These are phyloP conservation scores for Babesia bovis DNA, from an alignment of 169 alveolate genomes.

Conservation along the genomic window DNA sequence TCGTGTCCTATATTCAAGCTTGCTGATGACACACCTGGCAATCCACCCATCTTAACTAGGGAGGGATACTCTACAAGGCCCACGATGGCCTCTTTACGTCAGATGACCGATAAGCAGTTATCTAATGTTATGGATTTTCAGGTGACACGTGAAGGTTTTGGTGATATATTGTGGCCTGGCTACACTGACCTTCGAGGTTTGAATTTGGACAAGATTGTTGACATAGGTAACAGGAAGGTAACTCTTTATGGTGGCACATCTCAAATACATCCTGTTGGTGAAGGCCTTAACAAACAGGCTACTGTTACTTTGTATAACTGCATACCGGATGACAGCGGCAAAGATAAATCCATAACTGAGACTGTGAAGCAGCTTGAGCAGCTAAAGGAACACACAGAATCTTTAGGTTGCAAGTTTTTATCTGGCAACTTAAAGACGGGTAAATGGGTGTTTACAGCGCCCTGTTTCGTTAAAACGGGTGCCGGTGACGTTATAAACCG, in stretches of 20 bases:
- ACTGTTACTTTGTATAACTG: constrained; percentile 68
- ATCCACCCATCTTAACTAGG: constrained; percentile 73
- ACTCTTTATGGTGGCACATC: constrained; percentile 38
- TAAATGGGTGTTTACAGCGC: constrained; percentile 57
- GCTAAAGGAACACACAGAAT: constrained; percentile 55
- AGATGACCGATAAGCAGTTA: constrained; percentile 78
- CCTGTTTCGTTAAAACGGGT: constrained; percentile 39
- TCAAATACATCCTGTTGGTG: constrained; percentile 67
- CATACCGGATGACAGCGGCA: constrained; percentile 42
- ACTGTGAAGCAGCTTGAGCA: constrained; percentile 46
- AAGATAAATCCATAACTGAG: constrained; percentile 16
- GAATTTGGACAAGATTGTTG: constrained; percentile 76
- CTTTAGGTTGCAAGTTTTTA: constrained; percentile 55
- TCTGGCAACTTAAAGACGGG: constrained; percentile 58
- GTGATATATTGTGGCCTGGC: constrained; percentile 83
- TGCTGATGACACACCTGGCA: constrained; percentile 24
- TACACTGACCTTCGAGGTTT: constrained; percentile 78
- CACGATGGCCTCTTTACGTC: constrained; percentile 66
- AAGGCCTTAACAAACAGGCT: constrained; percentile 75
- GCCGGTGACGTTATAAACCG: not conserved
- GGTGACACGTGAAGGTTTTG: constrained; percentile 71
- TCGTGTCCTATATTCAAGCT: constrained; percentile 16
- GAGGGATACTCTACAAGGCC: constrained; percentile 74
- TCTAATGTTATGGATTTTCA: constrained; percentile 75
- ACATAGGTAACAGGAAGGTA: constrained; percentile 55